These are phyloP conservation scores for Raphanus sativus DNA, from an alignment of 345 rosid species.

Conservation along the genomic window DNA sequence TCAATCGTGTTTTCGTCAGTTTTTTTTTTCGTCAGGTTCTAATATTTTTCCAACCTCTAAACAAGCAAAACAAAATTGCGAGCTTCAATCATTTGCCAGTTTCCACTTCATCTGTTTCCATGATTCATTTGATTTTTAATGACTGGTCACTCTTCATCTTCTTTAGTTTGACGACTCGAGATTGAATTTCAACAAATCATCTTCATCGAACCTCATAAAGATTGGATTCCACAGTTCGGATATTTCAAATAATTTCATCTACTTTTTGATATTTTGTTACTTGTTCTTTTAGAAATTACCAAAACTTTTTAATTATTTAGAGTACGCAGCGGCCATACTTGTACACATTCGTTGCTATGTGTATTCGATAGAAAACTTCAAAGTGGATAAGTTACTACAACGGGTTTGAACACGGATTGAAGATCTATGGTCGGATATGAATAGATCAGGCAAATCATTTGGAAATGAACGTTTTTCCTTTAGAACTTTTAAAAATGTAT, in stretches of 20 bases:
- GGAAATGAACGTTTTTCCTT: neutral
- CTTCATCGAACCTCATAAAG: no score
- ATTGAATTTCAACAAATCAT: no score
- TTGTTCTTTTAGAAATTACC: neutral
- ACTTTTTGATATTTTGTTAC: neutral
- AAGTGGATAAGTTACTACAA: neutral
- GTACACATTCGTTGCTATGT: neutral
- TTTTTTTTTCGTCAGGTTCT: no score
- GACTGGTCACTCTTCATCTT: neutral
- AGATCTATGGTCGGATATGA: neutral
- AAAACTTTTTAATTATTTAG: neutral
- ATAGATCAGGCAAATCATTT: neutral
- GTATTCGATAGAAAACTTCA: neutral
- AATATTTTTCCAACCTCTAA: no score
- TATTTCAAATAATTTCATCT: no score
- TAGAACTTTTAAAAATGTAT: neutral
- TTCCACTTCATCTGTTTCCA: neutral
- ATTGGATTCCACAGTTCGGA: no score
- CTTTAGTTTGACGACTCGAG: neutral
- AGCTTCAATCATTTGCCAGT: no score
- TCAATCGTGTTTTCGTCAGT: no score
- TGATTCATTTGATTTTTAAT: neutral
- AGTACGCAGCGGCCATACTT: neutral
- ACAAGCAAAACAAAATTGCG: no score
- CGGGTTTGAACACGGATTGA: neutral